These are phyloP conservation scores for Plectosphaerella plurivora DNA, from an alignment of 2,329 filamentous ascomycete genomes.

Conservation along the genomic window DNA sequence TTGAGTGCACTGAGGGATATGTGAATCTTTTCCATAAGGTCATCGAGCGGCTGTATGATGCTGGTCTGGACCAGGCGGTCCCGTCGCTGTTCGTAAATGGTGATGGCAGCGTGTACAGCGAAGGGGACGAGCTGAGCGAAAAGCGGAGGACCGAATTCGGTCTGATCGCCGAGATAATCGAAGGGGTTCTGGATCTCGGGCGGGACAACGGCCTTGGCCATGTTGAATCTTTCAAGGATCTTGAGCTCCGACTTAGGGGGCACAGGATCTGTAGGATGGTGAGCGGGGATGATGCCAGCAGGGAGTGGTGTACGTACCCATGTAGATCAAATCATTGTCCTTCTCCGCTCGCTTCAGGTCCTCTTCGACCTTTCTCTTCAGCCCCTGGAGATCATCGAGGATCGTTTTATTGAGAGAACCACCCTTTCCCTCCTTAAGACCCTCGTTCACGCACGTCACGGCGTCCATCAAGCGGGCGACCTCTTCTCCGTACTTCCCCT, in stretches of 20 bases:
- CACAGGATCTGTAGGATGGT: constrained; percentile 56
- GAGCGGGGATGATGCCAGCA: constrained; percentile 16
- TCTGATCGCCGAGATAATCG: constrained; percentile 72
- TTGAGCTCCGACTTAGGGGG: constrained; percentile 86
- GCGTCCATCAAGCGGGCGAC: constrained; percentile 82
- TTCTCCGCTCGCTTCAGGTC: constrained; percentile 90
- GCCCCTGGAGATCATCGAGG: constrained; percentile 71
- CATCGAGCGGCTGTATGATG: constrained; percentile 80
- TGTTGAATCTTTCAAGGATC: constrained; percentile 78
- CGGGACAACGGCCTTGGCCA: constrained; percentile 77
- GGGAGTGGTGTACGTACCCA: constrained; percentile 46
- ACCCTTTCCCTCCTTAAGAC: constrained; percentile 71
- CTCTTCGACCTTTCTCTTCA: constrained; percentile 80
- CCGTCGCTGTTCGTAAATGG: constrained; percentile 88
- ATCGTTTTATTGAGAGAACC: constrained; percentile 78
- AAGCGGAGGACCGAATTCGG: constrained; percentile 76
- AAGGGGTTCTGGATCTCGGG: constrained; percentile 78
- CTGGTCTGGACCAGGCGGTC: constrained; percentile 87
- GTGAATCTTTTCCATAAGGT: constrained; percentile 74
- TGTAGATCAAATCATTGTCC: constrained; percentile 94
- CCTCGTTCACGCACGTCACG: constrained; percentile 77
- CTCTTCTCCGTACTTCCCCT: constrained; percentile 92
- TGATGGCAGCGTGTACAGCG: constrained; percentile 89
- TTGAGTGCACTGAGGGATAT: constrained; percentile 77
- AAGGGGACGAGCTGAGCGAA: constrained; percentile 94